Conservation (phyloP, 176 grass and related monocot species). For the Lolium rigidum region DNA sequence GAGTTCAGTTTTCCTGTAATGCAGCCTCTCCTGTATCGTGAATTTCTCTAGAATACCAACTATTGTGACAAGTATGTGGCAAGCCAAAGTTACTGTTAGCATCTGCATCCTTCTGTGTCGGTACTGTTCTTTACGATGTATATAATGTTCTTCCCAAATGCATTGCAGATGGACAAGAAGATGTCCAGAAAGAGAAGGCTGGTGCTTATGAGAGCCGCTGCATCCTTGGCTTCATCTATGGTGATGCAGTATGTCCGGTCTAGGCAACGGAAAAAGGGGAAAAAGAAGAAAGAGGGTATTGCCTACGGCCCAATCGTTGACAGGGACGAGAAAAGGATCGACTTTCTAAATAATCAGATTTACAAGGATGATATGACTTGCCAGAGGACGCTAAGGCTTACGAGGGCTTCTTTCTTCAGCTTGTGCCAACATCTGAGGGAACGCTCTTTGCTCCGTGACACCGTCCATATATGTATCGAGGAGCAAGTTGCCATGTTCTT, state of each 20-base stretch:
- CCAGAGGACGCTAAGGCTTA: conserved; percentile 5
- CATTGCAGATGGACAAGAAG: conserved; percentile 2
- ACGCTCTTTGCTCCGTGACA: conserved; percentile 29
- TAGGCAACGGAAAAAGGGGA: neutral
- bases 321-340: conserved; percentile 13
- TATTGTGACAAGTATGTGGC: neutral
- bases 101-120: neutral
- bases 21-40: neutral
- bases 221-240: conserved; percentile 14
- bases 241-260: conserved; percentile 11
- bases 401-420: conserved; percentile 12
- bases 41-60: neutral
- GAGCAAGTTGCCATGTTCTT: conserved; percentile 40
- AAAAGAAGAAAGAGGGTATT: neutral
- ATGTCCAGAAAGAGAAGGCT: neutral
- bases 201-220: conserved; percentile 5
- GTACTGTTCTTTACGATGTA: neutral
- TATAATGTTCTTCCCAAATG: neutral
- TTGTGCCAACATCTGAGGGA: conserved; percentile 24
- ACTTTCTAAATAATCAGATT: conserved; percentile 18
- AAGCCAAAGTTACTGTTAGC: neutral
- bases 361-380: conserved; percentile 28
- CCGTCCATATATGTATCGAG: conserved; percentile 31
- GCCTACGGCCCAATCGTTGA: neutral
- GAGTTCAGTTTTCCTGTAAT: neutral